Evolutionary conservation across 2,329 filamentous ascomycete genomes (phyloP), one percentile per base, ranked within the genome.

Genomic region (Pezicula rhizophila): DNA sequence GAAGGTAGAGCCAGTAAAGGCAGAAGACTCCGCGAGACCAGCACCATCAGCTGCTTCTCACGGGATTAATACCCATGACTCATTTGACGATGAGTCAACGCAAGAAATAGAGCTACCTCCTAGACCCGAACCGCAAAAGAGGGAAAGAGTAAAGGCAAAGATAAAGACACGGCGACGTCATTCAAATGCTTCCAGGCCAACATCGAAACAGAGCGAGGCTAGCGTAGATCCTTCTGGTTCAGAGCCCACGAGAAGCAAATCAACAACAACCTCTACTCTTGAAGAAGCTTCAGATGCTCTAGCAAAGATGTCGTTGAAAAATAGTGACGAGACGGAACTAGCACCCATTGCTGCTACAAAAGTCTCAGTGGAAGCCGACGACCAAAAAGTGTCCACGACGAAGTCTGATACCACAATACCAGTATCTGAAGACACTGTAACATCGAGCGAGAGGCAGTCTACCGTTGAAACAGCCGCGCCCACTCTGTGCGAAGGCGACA

Each of bases 401-500:
- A 28, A 39, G 23, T 31, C 14, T 14, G 34, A 37, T 18, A 34
- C 11, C 25, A 15, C 40, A 12, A 8, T 42, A 12, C 17, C 23
- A 20, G 15, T 18, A 40, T 23, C 38, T 40, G 17, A 31, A 12
- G 11, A 31, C 28, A 3, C 28, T 31, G 28, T 12, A 10, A 31
- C 8, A 31, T 10, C 11, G 11, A 31, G 8, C 4, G 28, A 31
- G 43, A 45, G 52, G 56, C 15, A 26, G 4, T 58, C 23, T 40
- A 18, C 17, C n/a, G 10, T 20, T n/a, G 28, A 33, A 20, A 17
- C 35, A 23, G 42, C 33, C 18, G 20, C 47, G 23, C 57, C 63
- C 33, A 66, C 66, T 6, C 78, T 95, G 45, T 90, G 87, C 41
- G 87, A 91, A 64, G 87, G 89, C 7, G 90, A 96, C 62, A 95